Evolutionary conservation across 2,329 filamentous ascomycete genomes (phyloP).

Genomic region (Acephala macrosclerotiorum): DNA sequence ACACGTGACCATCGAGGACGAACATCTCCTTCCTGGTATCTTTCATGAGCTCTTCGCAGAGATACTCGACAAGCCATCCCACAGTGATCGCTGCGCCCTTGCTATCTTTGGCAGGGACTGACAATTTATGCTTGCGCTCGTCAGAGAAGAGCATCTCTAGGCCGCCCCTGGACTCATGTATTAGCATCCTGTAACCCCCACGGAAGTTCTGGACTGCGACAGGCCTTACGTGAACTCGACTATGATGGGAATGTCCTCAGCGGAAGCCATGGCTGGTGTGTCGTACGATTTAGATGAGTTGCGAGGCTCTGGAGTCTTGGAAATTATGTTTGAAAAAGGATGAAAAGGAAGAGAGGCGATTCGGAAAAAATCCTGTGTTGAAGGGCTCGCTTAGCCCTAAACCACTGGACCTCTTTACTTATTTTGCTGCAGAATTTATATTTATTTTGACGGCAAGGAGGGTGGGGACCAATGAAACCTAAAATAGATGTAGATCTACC

Average conservation of each 20-base stretch:
- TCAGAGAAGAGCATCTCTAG: slow-evolving; percentile 94
- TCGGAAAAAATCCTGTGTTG: slow-evolving; percentile 20
- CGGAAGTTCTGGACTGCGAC: slow-evolving; percentile 15
- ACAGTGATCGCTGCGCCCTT: slow-evolving; percentile 71
- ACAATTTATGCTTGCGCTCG: slow-evolving; percentile 74
- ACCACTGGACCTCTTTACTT: slow-evolving; percentile 1
- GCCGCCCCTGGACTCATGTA: slow-evolving; percentile 69
- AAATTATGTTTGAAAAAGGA: slow-evolving; percentile 9
- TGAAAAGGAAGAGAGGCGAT: not conserved
- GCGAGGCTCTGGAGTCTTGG: not conserved
- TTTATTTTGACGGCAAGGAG: slow-evolving; percentile 17
- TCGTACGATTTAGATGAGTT: slow-evolving; percentile 1
- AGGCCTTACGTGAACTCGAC: slow-evolving; percentile 69
- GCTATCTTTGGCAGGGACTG: slow-evolving; percentile 68
- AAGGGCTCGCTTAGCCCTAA: slow-evolving; percentile 23
- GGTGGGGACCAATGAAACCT: not conserved
- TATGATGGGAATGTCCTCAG: slow-evolving; percentile 60
- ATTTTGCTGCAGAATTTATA: slow-evolving; percentile 15
- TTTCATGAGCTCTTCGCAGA: slow-evolving; percentile 84
- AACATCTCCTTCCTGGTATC: slow-evolving; percentile 89
- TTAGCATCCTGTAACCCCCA: slow-evolving; percentile 26
- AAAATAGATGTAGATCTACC: slow-evolving; percentile 3
- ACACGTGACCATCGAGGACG: slow-evolving; percentile 87
- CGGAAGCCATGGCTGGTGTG: not conserved
- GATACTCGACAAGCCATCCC: slow-evolving; percentile 77